Conservation (phyloP, 2,329 filamentous ascomycete genomes). For the Fonsecaea monophora region DNA sequence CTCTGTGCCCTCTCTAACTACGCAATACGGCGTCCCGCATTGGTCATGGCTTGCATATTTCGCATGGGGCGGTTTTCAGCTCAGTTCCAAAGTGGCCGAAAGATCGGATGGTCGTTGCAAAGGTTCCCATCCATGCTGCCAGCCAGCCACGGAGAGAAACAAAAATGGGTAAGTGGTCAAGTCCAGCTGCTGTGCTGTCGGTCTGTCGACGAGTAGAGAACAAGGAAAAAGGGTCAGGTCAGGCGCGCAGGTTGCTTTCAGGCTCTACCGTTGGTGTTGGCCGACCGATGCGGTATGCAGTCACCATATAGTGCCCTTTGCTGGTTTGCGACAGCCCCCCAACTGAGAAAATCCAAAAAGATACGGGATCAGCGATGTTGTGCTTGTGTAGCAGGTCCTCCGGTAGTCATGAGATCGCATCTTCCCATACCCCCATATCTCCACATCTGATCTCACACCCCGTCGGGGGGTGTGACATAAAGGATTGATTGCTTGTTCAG, state of each 20-base stretch:
- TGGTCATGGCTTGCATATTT: not conserved
- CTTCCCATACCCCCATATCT: not conserved
- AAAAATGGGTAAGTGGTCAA: not conserved
- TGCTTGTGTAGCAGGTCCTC: not conserved
- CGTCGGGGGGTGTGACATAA: not conserved
- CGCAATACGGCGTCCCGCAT: not conserved
- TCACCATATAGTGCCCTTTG: conserved; percentile 17
- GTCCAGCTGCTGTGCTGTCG: not conserved
- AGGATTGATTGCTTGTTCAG: not conserved
- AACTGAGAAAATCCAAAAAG: conserved; percentile 1
- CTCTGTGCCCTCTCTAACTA: not conserved
- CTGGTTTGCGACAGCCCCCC: not conserved
- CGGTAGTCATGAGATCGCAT: conserved; percentile 8
- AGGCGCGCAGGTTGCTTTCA: not conserved
- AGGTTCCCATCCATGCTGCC: not conserved
- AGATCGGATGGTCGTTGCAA: not conserved
- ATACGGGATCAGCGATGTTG: conserved; percentile 1
- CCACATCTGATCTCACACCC: conserved; percentile 5
- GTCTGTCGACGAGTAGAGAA: not conserved
- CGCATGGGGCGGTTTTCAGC: not conserved
- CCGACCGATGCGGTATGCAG: conserved; percentile 10
- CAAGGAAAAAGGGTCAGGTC: not conserved
- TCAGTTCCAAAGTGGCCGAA: not conserved
- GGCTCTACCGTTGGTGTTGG: not conserved
- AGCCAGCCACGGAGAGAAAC: not conserved